phyloP scores from a whole-genome alignment of 805 yeast species.

The Phaffomyces opuntiae region DNA sequence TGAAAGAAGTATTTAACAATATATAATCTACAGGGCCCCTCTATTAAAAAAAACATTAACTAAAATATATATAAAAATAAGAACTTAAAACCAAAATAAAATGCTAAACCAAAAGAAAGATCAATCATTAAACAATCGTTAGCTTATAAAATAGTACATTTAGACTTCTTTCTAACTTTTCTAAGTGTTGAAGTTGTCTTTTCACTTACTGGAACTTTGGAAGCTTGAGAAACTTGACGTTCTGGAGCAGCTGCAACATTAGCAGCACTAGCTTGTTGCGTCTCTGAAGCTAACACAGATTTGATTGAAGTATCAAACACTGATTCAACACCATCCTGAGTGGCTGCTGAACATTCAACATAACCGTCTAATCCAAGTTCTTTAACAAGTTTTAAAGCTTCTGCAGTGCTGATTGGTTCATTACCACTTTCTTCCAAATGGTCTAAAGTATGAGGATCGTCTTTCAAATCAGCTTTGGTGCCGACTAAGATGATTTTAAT shows the following conservation, averaged over 20 bases:
- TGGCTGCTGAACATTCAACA: slow-evolving; percentile 85
- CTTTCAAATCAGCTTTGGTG: slow-evolving; percentile 82
- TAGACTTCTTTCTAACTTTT: slow-evolving; percentile 38
- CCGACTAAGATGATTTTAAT: slow-evolving; percentile 71
- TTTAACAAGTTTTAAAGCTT: slow-evolving; percentile 61
- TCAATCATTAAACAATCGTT: background rate
- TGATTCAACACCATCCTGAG: slow-evolving; percentile 79
- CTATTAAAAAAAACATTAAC: too few species aligned
- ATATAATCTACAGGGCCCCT: too few species aligned
- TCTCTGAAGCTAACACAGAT: slow-evolving; percentile 39
- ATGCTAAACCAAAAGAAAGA: background rate
- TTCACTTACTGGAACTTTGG: background rate
- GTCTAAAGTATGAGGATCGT: slow-evolving; percentile 69
- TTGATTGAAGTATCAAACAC: slow-evolving; percentile 80
- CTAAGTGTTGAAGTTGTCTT: slow-evolving; percentile 8
- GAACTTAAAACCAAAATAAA: too few species aligned
- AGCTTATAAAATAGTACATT: slow-evolving; percentile 38
- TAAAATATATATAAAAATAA: too few species aligned
- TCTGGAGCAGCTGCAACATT: background rate
- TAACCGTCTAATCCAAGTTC: slow-evolving; percentile 69
- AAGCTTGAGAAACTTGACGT: background rate
- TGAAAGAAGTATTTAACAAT: too few species aligned
- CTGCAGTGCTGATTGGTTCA: slow-evolving; percentile 53
- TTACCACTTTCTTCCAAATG: slow-evolving; percentile 51
- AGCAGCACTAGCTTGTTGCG: slow-evolving; percentile 5